Evolutionary conservation across 2,329 filamentous ascomycete species (phyloP).

Genomic region (Torrubiella hemipterigena): DNA sequence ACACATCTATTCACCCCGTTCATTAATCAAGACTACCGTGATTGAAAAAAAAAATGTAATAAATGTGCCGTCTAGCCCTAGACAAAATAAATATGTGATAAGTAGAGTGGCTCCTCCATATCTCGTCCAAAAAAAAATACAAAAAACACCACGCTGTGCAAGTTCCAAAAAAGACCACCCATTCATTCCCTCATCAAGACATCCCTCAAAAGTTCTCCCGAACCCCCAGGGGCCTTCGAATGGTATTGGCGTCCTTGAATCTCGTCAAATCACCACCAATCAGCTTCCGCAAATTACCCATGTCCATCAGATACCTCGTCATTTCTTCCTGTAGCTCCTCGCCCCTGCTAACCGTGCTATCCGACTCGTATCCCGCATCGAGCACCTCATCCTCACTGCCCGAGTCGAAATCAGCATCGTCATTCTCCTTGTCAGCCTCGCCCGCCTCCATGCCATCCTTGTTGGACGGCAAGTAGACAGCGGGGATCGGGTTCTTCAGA

Average conservation of each 20-base stretch:
- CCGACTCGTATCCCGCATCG: conserved; percentile 40
- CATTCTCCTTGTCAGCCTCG: conserved; percentile 23
- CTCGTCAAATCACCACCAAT: conserved; percentile 69
- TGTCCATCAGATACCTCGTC: conserved; percentile 72
- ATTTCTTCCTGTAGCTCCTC: conserved; percentile 73
- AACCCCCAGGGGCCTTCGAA: conserved; percentile 35
- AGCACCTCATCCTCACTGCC: conserved; percentile 55
- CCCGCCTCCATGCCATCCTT: conserved; percentile 11
- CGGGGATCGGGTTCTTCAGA: conserved; percentile 81
- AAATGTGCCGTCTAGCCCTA: too few relatives aligned
- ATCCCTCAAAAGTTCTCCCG: conserved; percentile 25
- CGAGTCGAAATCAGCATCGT: conserved; percentile 29
- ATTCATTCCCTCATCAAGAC: conserved; percentile 1
- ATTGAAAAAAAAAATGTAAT: too few relatives aligned
- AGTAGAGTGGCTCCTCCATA: too few relatives aligned
- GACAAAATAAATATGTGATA: conserved; percentile 2
- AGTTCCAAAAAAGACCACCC: conserved; percentile 2
- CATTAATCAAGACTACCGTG: too few relatives aligned
- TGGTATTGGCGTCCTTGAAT: conserved; percentile 50
- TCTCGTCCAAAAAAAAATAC: conserved; percentile 4
- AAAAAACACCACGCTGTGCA: conserved; percentile 17
- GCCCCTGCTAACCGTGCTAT: conserved; percentile 33
- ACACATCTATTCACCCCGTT: too few relatives aligned
- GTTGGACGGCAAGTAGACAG: conserved; percentile 27
- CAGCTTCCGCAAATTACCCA: conserved; percentile 49